Evolutionary conservation across 768 basidiomycete species (phyloP).

Genomic region (Tricholoma saponaceum): DNA sequence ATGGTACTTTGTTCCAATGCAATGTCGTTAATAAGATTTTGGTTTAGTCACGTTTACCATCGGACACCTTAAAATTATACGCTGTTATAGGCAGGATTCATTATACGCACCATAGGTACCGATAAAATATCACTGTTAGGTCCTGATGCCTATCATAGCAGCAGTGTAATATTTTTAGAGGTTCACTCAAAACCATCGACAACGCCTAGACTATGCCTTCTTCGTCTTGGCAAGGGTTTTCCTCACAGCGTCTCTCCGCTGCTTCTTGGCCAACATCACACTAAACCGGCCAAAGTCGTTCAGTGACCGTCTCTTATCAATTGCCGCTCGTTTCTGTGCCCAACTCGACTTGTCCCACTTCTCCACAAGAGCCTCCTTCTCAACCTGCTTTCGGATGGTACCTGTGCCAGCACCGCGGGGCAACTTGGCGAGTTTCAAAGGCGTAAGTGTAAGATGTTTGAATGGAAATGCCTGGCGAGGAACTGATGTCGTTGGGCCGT

Average conservation of each 20-base stretch:
- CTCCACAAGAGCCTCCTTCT: conserved; percentile 76
- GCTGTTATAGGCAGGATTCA: no score
- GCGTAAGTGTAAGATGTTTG: conserved; percentile 90
- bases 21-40: no score
- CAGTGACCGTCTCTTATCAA: conserved; percentile 67
- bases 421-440: conserved; percentile 74
- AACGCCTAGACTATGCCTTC: conserved; percentile 32
- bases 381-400: conserved; percentile 78
- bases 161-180: no score
- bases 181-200: no score
- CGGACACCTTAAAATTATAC: no score
- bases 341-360: conserved; percentile 90
- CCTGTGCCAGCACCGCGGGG: conserved; percentile 86
- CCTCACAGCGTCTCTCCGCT: conserved; percentile 72
- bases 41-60: no score
- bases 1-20: neutral
- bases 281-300: conserved; percentile 92
- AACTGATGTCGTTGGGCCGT: conserved; percentile 88
- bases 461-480: conserved; percentile 90
- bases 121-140: neutral
- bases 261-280: conserved; percentile 87
- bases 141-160: no score
- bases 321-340: conserved; percentile 82
- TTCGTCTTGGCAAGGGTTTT: conserved; percentile 60
- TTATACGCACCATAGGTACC: no score